Base-by-base conservation (phyloP, 1,139 yeast genomes). In the Taphrina betulina region DNA sequence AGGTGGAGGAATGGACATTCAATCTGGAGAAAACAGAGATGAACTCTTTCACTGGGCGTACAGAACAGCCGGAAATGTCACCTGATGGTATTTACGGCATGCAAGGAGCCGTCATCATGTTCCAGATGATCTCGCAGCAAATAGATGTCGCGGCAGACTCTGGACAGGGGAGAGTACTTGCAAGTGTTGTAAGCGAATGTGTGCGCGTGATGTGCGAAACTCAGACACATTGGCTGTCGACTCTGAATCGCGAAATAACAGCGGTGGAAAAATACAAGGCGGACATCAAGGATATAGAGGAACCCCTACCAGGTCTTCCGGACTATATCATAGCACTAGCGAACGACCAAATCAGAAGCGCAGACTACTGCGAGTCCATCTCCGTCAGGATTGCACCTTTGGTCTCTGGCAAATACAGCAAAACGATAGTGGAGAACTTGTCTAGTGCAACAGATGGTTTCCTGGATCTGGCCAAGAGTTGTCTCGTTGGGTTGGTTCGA, bases 121-220 rank as follows among this genome's bases (percentile, higher is more conserved):
- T 87, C 67, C 80, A 85, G 52, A 85, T 89, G 82, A 80, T 89
- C 60, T 83, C 85, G 31, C 95, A 88, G 67, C 96, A 89, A 68
- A 84, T 89, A n/a, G 95, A 86, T 63, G 94, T 86, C 8, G 95
- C 95, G 0, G 88, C 92, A 0, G 92, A 85, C 37, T 82, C 95
- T 1, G 88, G 89, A 1, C 90, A 86, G 67, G 88, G 92, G 8
- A 79, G 83, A 61, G 85, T 89, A 29, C 74, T 88, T 44, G 82
- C 83, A 7, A 94, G 94, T n/a, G 95, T 88, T 12, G 80, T 89
- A 29, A 83, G 79, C 57, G 82, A 84, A 60, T 86, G 92, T 77
- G 79, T 85, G 24, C 72, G 71, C 10, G 75, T 86, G 53, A 74
- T 88, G 60, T 72, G 78, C 51, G 72, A 75, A 53, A 74, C 95